phyloP scores from a whole-genome alignment of 129 eudicot genomes.

The Flaveria sonorensis region DNA sequence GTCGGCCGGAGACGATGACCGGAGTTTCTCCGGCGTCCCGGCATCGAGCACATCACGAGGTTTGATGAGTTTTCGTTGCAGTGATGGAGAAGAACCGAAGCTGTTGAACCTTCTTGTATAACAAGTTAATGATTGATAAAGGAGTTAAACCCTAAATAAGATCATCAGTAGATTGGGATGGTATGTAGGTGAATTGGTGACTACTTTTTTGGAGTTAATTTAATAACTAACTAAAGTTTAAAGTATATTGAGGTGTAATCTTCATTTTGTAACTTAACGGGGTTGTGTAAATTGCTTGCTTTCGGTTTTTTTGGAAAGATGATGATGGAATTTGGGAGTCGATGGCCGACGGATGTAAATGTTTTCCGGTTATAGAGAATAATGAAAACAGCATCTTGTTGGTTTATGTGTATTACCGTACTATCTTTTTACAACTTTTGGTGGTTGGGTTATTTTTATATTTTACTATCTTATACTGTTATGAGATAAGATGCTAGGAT shows the following conservation, averaged over 20 bases:
- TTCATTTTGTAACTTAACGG: not conserved
- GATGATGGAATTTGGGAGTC: constrained; percentile 10
- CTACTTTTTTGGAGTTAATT: constrained; percentile 18
- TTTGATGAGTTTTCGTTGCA: constrained; percentile 32
- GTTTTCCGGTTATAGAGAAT: constrained; percentile 28
- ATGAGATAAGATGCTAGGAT: no score
- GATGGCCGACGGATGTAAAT: constrained; percentile 14
- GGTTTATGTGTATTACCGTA: constrained; percentile 18
- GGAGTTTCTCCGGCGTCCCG: not conserved
- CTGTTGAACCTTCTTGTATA: constrained; percentile 68
- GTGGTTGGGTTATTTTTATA: not conserved
- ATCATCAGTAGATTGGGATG: constrained; percentile 12
- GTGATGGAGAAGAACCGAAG: constrained; percentile 52
- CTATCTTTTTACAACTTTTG: constrained; percentile 8
- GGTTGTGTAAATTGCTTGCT: constrained; percentile 9
- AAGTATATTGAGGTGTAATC: not conserved
- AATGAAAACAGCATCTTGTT: constrained; percentile 20
- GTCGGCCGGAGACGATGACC: constrained; percentile 17
- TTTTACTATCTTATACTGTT: not conserved
- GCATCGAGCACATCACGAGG: not conserved
- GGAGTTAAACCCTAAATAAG: constrained; percentile 10
- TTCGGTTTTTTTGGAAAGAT: not conserved
- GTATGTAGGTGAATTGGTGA: constrained; percentile 20
- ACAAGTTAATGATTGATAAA: not conserved
- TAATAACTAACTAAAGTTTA: constrained; percentile 22